phyloP scores from a whole-genome alignment of 257 asterid genomes.

The Primulina eburnea region DNA sequence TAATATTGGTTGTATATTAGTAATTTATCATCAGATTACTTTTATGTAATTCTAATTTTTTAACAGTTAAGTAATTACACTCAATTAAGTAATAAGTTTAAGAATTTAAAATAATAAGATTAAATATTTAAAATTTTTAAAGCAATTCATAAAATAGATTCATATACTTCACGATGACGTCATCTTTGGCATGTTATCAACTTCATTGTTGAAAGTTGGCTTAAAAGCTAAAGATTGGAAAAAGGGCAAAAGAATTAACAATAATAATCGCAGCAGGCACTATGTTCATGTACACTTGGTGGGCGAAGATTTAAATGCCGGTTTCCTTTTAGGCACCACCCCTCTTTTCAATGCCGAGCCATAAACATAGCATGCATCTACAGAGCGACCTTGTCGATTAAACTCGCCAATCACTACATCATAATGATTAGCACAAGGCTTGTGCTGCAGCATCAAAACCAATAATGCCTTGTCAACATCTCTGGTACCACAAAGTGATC shows the following conservation, averaged over 20 bases:
- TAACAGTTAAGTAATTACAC: no score
- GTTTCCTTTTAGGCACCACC: constrained; percentile 25
- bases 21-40: no score
- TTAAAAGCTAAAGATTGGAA: not conserved
- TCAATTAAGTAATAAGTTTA: no score
- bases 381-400: constrained; percentile 36
- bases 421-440: constrained; percentile 38
- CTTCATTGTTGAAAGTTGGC: not conserved
- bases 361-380: constrained; percentile 44
- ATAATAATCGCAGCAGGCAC: not conserved
- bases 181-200: not conserved
- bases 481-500: constrained; percentile 38
- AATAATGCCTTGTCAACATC: constrained; percentile 43
- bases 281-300: not conserved
- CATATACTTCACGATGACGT: not conserved
- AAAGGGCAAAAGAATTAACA: not conserved
- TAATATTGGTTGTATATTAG: no score
- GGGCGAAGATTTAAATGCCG: not conserved
- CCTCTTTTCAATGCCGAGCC: constrained; percentile 32
- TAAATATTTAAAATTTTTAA: no score
- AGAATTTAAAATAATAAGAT: no score
- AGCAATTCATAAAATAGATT: no score
- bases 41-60: no score
- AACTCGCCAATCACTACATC: constrained; percentile 40
- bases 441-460: constrained; percentile 37